Percentiles rank a stretch among this genome's conserved stretches.
These are phyloP conservation scores for Phytophthora cactorum DNA, from an alignment of 352 stramenopile species.

Conservation along the genomic window DNA sequence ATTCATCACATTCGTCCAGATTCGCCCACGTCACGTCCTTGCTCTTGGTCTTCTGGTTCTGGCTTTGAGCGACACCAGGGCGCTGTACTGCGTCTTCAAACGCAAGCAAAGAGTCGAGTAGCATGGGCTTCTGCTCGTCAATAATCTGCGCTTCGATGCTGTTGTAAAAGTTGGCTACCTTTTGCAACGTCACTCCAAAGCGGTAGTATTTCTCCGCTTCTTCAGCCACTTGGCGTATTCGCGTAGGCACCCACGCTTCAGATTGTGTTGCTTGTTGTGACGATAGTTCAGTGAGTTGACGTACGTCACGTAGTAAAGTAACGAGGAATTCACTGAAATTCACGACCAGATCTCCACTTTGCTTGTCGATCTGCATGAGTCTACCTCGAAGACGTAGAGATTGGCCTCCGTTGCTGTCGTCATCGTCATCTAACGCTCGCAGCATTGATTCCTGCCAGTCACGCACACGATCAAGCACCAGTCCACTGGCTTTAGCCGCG, in stretches of 20 bases:
- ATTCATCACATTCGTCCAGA: conserved; percentile 92
- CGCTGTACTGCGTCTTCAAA: conserved; percentile 91
- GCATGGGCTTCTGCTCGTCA: conserved; percentile 93
- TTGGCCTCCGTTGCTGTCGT: conserved; percentile 62
- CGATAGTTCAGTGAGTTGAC: conserved; percentile 92
- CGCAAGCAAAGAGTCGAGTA: conserved; percentile 91
- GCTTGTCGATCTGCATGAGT: conserved; percentile 93
- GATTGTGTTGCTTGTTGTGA: conserved; percentile 43
- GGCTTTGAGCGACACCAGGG: conserved; percentile 52
- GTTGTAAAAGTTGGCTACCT: conserved; percentile 98
- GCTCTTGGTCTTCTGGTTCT: conserved; percentile 51
- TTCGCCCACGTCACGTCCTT: conserved; percentile 92
- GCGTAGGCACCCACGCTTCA: conserved; percentile 70
- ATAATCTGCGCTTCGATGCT: conserved; percentile 95
- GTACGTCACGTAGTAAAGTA: conserved; percentile 91
- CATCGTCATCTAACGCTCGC: conserved; percentile 63
- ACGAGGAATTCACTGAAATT: conserved; percentile 96
- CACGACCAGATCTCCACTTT: conserved; percentile 87
- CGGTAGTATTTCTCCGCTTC: conserved; percentile 95
- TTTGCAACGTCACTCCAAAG: conserved; percentile 95
- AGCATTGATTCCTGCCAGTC: conserved; percentile 90
- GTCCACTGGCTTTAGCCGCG: conserved; percentile 55
- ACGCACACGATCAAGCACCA: conserved; percentile 81
- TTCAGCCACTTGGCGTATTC: conserved; percentile 74
- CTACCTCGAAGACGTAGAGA: conserved; percentile 76